Evolutionary conservation across 1,284 basidiomycete species (phyloP), one percentile per base, ranked within the genome.

Genomic region (Cryptococcus sp.): DNA sequence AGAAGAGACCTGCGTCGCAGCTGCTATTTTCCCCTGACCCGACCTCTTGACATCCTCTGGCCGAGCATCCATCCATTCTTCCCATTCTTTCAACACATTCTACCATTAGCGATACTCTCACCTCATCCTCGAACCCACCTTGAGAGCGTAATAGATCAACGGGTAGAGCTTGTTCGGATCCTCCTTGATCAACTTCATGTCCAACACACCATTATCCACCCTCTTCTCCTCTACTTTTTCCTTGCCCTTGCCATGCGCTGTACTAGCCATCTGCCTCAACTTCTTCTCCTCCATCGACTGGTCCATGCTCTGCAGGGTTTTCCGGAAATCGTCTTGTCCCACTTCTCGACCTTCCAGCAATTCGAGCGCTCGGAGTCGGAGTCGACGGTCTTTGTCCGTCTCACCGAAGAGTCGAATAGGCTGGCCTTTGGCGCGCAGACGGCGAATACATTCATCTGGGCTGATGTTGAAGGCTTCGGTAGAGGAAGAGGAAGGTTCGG

Each of bases 131-230:
- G 7, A 23, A 49, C 69, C 32, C 46, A 75, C 75, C 66, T 98
- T 98, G 54, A 98, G 76, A 2, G 92, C 91, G 71, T 94, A 93
- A 71, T 98, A 99, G 52, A 99, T 95, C 63, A 97, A 78, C 1
- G 95, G 95, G 68, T 99, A 97, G 22, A 98, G 77, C 73, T 88
- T 95, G 75, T 93, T 87, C n/a, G 90, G 87, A 68, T 97, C 88
- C 19, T 82, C 84, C 76, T 93, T 94, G 69, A 97, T 74, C 43
- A 97, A 78, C 6, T 74, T 76, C 24, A 97, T 72, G 68, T 95
- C 89, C 48, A 93, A 74, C 12, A 88, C 72, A 14, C 79, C 78
- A 19, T 76, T 75, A 45, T 72, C 82, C 80, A 11, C 74, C 67
- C 43, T 71, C 67, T 51, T 68, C 66, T 52, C 56, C 47, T 54